phyloP scores from a whole-genome alignment of 495 filamentous ascomycete genomes.

The Apiosordaria backusii region DNA sequence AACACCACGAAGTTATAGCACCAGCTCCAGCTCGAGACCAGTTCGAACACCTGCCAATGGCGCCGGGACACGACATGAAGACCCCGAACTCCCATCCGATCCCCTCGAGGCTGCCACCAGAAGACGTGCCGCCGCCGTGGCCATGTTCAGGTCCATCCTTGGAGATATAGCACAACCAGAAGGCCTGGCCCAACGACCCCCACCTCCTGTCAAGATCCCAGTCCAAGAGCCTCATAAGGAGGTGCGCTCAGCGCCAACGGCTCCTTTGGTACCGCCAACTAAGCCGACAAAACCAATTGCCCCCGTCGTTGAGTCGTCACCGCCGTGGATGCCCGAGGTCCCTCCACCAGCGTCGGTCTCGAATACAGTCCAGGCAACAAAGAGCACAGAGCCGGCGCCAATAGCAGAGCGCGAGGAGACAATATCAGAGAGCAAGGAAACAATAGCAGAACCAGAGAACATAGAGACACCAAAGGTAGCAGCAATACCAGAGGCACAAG shows the following conservation, averaged over 20 bases:
- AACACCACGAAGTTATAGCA: slow-evolving; percentile 12
- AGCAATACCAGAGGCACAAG: not conserved
- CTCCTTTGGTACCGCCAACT: not conserved
- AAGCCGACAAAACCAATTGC: not conserved
- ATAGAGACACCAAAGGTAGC: not conserved
- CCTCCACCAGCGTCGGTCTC: not conserved
- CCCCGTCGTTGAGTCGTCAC: not conserved
- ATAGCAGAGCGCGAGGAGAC: not conserved
- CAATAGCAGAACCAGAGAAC: not conserved
- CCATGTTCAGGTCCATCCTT: slow-evolving; percentile 29
- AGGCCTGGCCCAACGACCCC: not conserved
- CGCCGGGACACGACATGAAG: not conserved
- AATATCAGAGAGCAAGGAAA: not conserved
- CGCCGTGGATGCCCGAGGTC: not conserved
- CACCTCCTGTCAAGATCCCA: too few species aligned
- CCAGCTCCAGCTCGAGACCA: not conserved
- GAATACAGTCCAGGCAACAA: not conserved
- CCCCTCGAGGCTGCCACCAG: slow-evolving; percentile 8
- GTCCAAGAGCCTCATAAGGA: too few species aligned
- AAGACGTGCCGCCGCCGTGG: slow-evolving; percentile 11
- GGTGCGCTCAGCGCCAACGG: not conserved
- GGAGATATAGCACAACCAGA: slow-evolving; percentile 4
- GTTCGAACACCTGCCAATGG: not conserved
- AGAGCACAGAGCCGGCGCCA: not conserved
- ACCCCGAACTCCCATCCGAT: slow-evolving; percentile 1